Conservation (phyloP, 345 rosid genomes). For the Euphorbia tirucalli region DNA sequence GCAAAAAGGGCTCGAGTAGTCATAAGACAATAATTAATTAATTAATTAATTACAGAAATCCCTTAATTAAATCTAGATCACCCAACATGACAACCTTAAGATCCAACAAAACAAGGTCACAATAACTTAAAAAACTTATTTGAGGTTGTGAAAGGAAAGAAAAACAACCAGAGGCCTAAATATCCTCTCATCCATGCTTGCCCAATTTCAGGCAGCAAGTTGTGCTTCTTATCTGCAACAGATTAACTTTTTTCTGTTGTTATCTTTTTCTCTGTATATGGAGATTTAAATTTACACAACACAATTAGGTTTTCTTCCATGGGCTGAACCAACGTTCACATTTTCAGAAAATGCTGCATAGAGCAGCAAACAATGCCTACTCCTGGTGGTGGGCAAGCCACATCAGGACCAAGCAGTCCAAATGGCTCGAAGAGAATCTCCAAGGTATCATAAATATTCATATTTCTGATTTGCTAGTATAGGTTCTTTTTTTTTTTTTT, state of each 20-base stretch:
- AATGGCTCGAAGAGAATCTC: conserved; percentile 82
- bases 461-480: no score
- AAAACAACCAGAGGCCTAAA: conserved; percentile 7
- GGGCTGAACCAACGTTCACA: conserved; percentile 5
- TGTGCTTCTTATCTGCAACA: background rate
- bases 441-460: no score
- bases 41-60: no score
- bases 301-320: background rate
- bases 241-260: background rate
- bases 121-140: no score
- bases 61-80: no score
- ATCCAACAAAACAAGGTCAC: no score
- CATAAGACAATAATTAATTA: no score
- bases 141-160: no score
- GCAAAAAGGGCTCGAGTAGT: no score
- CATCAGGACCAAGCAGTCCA: conserved; percentile 78
- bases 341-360: conserved; percentile 53
- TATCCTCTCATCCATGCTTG: conserved; percentile 13
- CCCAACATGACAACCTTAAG: no score
- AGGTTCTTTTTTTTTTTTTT: no score
- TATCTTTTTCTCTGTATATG: background rate
- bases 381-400: conserved; percentile 98
- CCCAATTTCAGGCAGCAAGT: background rate
- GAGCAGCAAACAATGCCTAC: conserved; percentile 78
- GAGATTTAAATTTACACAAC: background rate